Conservation (phyloP, 305 asterid species). For the Plantago lanceolata region DNA sequence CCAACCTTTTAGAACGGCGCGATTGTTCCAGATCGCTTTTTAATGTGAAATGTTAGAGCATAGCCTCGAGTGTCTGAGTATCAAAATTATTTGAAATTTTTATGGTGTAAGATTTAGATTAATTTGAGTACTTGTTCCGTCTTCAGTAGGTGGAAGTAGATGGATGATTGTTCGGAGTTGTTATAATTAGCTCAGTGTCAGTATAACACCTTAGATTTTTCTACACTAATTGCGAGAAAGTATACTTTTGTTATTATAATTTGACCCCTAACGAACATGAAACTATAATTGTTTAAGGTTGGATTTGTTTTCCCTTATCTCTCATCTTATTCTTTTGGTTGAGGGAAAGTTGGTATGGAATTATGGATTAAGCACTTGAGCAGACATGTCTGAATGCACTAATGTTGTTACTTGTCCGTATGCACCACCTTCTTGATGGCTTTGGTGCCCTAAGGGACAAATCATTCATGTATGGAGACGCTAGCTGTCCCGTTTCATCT, state of each 20-base stretch:
- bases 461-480: neutral
- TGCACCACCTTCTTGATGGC: constrained; percentile 19
- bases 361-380: constrained; percentile 3
- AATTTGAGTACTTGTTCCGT: no score
- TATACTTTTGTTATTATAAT: no score
- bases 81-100: no score
- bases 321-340: constrained; percentile 21
- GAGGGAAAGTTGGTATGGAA: no score
- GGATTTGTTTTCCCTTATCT: constrained; percentile 12
- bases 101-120: no score
- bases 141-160: constrained; percentile 32
- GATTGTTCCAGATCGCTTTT: no score
- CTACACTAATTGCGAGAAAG: neutral
- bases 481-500: neutral
- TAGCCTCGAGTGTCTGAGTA: no score
- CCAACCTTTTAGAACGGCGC: no score
- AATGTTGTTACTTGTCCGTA: constrained; percentile 17
- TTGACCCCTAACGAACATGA: no score
- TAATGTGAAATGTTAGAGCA: no score
- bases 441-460: constrained; percentile 28
- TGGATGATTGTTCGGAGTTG: constrained; percentile 24
- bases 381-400: constrained; percentile 30
- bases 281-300: no score
- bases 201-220: constrained; percentile 2
- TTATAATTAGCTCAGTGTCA: constrained; percentile 18